phyloP scores from a whole-genome alignment of 305 asterid species.

The Fraxinus platypoda region DNA sequence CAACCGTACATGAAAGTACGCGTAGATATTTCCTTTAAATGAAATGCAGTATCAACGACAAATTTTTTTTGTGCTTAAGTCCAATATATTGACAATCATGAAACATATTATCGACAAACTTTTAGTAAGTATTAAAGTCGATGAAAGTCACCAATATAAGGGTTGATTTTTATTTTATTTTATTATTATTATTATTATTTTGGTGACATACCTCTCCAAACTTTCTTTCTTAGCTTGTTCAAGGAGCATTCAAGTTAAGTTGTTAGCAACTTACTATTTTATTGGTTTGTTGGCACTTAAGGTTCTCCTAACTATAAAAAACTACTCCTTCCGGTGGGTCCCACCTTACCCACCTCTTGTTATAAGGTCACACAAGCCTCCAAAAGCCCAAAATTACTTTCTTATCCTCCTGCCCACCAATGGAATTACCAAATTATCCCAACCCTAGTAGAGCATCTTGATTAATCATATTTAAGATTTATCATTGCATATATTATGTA shows the following conservation, averaged over 20 bases:
- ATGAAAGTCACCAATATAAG: not conserved
- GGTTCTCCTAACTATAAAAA: slow-evolving; percentile 38
- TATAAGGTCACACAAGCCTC: slow-evolving; percentile 47
- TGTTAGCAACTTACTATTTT: slow-evolving; percentile 8
- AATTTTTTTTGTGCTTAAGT: too few relatives aligned
- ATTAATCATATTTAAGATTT: not conserved
- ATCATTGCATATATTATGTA: not conserved
- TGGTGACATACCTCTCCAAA: not conserved
- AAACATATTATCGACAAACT: not conserved
- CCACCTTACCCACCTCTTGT: slow-evolving; percentile 69
- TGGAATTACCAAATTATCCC: slow-evolving; percentile 5
- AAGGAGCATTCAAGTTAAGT: not conserved
- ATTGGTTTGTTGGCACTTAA: slow-evolving; percentile 14
- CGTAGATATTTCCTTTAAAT: too few relatives aligned
- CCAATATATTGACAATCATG: too few relatives aligned
- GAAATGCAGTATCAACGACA: not conserved
- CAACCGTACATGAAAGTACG: not conserved
- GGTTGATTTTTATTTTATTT: not conserved
- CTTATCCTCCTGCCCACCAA: slow-evolving; percentile 42
- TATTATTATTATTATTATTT: not conserved
- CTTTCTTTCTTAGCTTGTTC: not conserved
- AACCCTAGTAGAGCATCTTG: slow-evolving; percentile 6
- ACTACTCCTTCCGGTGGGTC: slow-evolving; percentile 33
- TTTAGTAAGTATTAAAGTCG: not conserved
- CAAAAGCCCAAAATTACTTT: slow-evolving; percentile 36